Evolutionary conservation across 176 grass and related monocot species (phyloP).

Genomic region (Leersia perrieri): DNA sequence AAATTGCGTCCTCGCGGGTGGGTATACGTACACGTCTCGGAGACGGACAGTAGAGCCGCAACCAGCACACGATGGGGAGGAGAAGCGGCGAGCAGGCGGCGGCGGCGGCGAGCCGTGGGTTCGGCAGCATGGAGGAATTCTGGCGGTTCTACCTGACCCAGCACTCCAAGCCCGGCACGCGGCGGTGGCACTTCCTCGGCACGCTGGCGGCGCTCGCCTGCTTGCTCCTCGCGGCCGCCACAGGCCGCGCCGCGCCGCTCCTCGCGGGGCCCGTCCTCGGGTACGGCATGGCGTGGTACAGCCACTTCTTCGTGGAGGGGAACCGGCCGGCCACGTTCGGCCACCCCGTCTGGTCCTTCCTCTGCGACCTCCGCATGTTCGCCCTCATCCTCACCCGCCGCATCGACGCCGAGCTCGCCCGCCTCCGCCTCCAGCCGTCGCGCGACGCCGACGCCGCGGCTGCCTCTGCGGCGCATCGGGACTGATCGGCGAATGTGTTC

Average conservation of each 20-base stretch:
- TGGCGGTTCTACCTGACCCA: constrained; percentile 86
- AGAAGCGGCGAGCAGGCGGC: neutral
- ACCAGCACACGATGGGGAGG: constrained; percentile 15
- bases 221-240: constrained; percentile 43
- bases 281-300: constrained; percentile 86
- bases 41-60: neutral
- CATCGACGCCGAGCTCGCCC: constrained; percentile 67
- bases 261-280: constrained; percentile 44
- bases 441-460: neutral
- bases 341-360: constrained; percentile 72
- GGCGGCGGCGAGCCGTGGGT: constrained; percentile 18
- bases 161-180: constrained; percentile 69
- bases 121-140: constrained; percentile 70
- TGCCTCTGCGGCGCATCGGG: constrained; percentile 15
- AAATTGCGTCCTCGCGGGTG: neutral
- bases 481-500: neutral
- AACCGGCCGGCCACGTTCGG: constrained; percentile 71
- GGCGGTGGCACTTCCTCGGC: constrained; percentile 78
- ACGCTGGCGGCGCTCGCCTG: constrained; percentile 53
- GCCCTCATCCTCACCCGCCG: constrained; percentile 63
- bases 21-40: constrained; percentile 8
- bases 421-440: constrained; percentile 33
- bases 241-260: constrained; percentile 44
- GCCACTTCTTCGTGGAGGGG: constrained; percentile 82
- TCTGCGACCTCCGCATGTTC: constrained; percentile 82